Base-by-base conservation (phyloP, 495 filamentous ascomycete genomes). In the Aspergillus steynii region DNA sequence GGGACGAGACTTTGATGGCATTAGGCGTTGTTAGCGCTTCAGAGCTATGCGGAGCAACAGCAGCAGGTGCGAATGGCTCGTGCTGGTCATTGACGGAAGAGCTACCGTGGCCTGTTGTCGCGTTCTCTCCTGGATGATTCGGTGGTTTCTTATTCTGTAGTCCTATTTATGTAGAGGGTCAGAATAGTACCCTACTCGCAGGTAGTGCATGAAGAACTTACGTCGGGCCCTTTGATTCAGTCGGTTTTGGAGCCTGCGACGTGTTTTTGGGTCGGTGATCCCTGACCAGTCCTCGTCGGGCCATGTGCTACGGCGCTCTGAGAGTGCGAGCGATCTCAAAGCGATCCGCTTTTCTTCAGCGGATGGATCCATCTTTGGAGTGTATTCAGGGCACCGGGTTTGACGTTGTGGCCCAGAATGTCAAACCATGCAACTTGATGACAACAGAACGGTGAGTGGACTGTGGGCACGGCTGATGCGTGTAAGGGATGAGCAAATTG, bases 171-270 rank as follows among this genome's bases (percentile, higher is more conserved):
- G 5, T 12, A 20, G 20, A 20, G 20, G 20, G 20, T 20, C 20
- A 20, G 48, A 1, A 2, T 25, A 50, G 12, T 25, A 28, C 2
- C 10, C 8, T 4, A 26, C 25, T 26, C 26, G 34, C 34, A 26
- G 54, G 7, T 9, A 3, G 26, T 12, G 34, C 2, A 14, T 2
- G 8, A 29, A 29, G 2, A 4, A 66, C 61, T 59, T 50, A 71
- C 68, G 60, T 7, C 47, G 49, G 15, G 59, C 58, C 34, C 68
- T 62, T 45, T 71, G 68, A 14, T 71, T 71, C n/a, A 71, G 48
- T 4, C 68, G 66, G 59, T 71, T 71, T 50, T 71, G 68, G 15
- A 68, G n/a, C 50, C 50, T 63, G 28, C 64, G 58, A 15, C 68
- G 59, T 26, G 6, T n/a, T 37, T 46, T 37, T 3, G 65, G 61